Evolutionary conservation across 2,329 filamentous ascomycete genomes (phyloP).

Genomic region (Cladosporium sphaerospermum): DNA sequence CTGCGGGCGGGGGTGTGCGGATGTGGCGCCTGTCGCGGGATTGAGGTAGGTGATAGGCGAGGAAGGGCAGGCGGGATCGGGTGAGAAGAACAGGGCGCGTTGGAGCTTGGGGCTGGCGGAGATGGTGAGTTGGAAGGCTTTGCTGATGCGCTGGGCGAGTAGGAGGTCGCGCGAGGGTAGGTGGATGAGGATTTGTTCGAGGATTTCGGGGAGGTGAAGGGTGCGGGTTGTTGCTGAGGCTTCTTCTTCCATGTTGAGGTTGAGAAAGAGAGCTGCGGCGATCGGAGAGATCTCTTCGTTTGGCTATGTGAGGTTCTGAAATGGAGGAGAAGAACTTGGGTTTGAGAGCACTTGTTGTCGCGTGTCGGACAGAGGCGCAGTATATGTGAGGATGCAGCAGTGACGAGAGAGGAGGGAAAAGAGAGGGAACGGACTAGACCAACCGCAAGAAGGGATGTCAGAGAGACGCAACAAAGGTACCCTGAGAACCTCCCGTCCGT

Average conservation of each 20-base stretch:
- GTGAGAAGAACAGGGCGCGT: conserved; percentile 30
- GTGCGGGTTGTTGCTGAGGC: conserved; percentile 1
- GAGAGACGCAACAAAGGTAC: too few relatives aligned
- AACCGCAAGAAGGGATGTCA: background rate
- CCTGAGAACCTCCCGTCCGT: too few relatives aligned
- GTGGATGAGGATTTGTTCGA: conserved; percentile 32
- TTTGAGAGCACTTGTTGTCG: background rate
- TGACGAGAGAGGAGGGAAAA: background rate
- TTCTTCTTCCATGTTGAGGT: too few relatives aligned
- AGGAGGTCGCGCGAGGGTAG: conserved; percentile 29
- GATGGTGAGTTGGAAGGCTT: conserved; percentile 24
- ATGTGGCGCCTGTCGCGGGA: conserved; percentile 1
- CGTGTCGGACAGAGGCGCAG: background rate
- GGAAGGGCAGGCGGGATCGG: conserved; percentile 14
- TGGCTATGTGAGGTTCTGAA: background rate
- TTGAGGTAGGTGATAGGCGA: conserved; percentile 10
- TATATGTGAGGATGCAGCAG: background rate
- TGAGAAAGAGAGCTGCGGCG: background rate
- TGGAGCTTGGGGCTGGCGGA: conserved; percentile 25
- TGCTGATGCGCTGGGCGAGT: conserved; percentile 28
- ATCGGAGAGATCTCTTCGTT: background rate
- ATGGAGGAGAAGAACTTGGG: background rate
- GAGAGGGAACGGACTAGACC: background rate
- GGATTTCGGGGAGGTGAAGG: conserved; percentile 33
- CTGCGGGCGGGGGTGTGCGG: conserved; percentile 24